Conservation (phyloP, 1,139 yeast genomes). For the Debaryomyces nepalensis region DNA sequence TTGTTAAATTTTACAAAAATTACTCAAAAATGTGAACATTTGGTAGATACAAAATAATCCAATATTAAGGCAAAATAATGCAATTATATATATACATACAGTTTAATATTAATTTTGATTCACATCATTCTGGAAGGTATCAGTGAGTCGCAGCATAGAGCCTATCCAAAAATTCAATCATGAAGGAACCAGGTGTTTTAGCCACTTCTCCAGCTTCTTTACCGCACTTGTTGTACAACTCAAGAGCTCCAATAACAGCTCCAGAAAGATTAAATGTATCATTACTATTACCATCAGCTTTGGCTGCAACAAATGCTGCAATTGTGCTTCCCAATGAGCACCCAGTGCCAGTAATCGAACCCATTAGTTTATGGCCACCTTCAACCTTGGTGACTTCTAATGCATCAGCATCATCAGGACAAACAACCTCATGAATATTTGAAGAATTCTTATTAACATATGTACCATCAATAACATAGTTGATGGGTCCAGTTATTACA, state of each 20-base stretch:
- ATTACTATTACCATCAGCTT: constrained; percentile 28
- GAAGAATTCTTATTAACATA: not conserved
- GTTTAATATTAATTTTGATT: no score
- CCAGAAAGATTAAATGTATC: constrained; percentile 34
- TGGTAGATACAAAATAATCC: no score
- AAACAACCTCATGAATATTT: constrained; percentile 2
- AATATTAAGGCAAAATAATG: no score
- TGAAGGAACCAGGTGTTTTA: constrained; percentile 57
- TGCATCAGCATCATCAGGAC: not conserved
- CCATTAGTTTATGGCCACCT: constrained; percentile 75
- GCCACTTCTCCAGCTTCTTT: constrained; percentile 47
- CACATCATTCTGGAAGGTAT: no score
- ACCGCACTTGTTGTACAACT: constrained; percentile 70
- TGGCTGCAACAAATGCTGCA: constrained; percentile 60
- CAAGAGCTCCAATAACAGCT: constrained; percentile 64
- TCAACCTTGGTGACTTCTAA: constrained; percentile 26
- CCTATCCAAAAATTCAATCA: constrained; percentile 50
- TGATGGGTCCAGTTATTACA: constrained; percentile 60
- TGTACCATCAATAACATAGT: constrained; percentile 32
- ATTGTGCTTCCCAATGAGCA: constrained; percentile 82
- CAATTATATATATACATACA: no score
- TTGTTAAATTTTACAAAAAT: no score
- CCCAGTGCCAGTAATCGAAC: constrained; percentile 84
- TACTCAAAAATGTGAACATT: no score
- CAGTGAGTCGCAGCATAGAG: constrained; percentile 31